Evolutionary conservation across 768 basidiomycete species (phyloP).

Genomic region (Boletus insuetus): DNA sequence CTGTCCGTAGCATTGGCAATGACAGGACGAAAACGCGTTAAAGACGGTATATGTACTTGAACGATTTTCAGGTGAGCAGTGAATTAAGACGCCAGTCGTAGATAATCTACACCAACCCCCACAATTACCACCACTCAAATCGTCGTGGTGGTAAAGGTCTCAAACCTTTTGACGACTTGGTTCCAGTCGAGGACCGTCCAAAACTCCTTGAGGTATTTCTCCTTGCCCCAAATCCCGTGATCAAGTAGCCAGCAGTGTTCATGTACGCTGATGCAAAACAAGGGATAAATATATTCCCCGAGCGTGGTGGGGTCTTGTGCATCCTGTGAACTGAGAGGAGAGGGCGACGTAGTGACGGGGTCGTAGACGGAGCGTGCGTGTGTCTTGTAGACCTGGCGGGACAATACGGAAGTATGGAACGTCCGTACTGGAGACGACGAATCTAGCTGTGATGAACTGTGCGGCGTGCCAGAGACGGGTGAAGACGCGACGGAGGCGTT

Average conservation of each 20-base stretch:
- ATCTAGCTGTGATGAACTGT: conserved; percentile 26
- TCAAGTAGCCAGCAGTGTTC: conserved; percentile 90
- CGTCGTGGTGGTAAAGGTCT: conserved; percentile 17
- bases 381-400: conserved; percentile 1
- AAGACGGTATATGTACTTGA: conserved; percentile 15
- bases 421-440: conserved; percentile 30
- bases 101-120: not conserved
- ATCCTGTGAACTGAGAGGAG: conserved; percentile 14
- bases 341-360: conserved; percentile 7
- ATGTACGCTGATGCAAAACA: conserved; percentile 76
- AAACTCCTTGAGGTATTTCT: conserved; percentile 79
- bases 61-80: conserved; percentile 19
- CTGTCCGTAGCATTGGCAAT: not conserved
- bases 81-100: conserved; percentile 17
- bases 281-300: conserved; percentile 64
- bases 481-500: conserved; percentile 35
- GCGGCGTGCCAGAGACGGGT: conserved; percentile 43
- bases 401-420: conserved; percentile 26
- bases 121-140: conserved; percentile 16
- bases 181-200: conserved; percentile 83
- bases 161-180: conserved; percentile 42
- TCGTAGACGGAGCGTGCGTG: conserved; percentile 30
- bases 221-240: conserved; percentile 90
- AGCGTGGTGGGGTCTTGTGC: conserved; percentile 26
- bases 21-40: not conserved